A percentile compares a stretch with the other conserved stretches of the same genome.
phyloP scores from a whole-genome alignment of 2,329 filamentous ascomycete species.

The Sclerotinia minor region DNA sequence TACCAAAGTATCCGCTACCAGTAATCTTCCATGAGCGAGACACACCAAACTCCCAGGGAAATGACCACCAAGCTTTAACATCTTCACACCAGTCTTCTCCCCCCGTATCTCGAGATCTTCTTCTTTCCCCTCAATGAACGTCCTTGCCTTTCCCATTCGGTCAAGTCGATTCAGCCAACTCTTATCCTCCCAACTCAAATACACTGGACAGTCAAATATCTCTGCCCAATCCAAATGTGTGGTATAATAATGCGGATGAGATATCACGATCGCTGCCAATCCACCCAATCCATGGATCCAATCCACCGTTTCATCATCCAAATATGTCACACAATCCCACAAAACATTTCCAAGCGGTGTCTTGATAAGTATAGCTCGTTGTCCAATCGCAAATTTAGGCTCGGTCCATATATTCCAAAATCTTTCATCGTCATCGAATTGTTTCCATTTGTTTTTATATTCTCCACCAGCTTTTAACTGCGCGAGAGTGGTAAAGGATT shows the following conservation, averaged over 20 bases:
- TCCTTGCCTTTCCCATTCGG: conserved; percentile 44
- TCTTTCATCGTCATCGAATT: conserved; percentile 47
- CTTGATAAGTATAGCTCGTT: conserved; percentile 68
- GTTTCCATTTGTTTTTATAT: conserved; percentile 56
- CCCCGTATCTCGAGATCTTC: conserved; percentile 45
- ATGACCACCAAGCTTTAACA: conserved; percentile 74
- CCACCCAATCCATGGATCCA: conserved; percentile 63
- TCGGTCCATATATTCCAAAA: conserved; percentile 52
- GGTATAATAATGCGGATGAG: conserved; percentile 80
- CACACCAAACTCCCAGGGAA: conserved; percentile 74
- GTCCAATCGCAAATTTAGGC: conserved; percentile 70
- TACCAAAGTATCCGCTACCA: conserved; percentile 76
- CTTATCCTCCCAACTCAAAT: conserved; percentile 63
- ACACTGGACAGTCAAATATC: conserved; percentile 69
- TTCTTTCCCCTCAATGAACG: conserved; percentile 48
- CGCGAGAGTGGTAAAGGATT: conserved; percentile 64
- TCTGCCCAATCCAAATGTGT: conserved; percentile 73
- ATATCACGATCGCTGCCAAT: conserved; percentile 70
- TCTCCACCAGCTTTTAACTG: conserved; percentile 43
- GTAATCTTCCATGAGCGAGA: conserved; percentile 60
- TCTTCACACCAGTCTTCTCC: conserved; percentile 52
- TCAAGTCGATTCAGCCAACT: conserved; percentile 60
- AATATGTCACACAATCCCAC: conserved; percentile 74
- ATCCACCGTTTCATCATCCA: conserved; percentile 64
- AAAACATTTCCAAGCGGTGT: conserved; percentile 70